Evolutionary conservation across 805 yeast species (phyloP), one percentile per base, ranked within the genome.

Genomic region (Cyberlindnera xishuangbannaensis): DNA sequence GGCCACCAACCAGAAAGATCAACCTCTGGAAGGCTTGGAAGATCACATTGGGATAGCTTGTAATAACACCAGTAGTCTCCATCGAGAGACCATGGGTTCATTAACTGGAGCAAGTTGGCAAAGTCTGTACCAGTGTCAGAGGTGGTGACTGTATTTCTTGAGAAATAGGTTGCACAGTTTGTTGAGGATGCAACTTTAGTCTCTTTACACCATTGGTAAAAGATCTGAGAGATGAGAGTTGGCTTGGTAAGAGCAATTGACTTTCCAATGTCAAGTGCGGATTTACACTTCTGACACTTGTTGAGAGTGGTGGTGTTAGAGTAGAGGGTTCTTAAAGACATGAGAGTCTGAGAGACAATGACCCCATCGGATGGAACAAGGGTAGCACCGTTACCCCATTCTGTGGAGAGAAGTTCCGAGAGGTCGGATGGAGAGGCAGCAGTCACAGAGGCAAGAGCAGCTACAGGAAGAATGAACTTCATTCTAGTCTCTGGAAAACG

Each of bases 11-110:
- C 40, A 15, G 62, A 50, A 31, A 65, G 46, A 41, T 74, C 69
- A 40, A 71, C 53, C 36, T 64, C 62, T 2, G 78, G 78, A 4
- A 76, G 64, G 13, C 52, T 53, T 5, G 85, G 86, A 22, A 70
- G 57, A 4, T 61, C 50, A 55, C 87, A 80, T 11, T 67, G 64
- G 30, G 62, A 60, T 37, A 56, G 63, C 43, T 66, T 56, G 51
- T 56, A 71, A 54, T 73, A 67, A 53, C 88, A 80, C 56, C 76
- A 74, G 46, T 76, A 76, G 27, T 71, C 71, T 20, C 78, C 81
- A 45, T 76, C 83, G 19, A 62, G 45, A 10, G 74, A 65, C 33
- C 56, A 48, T 11, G 79, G 73, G 43, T 73, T 70, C 67, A 76
- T 70, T 31, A 68, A 46, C 15, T 64, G 60, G 27, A 75, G 47